Evolutionary conservation across 2,329 filamentous ascomycete genomes (phyloP).

Genomic region (Scytalidium sp.): DNA sequence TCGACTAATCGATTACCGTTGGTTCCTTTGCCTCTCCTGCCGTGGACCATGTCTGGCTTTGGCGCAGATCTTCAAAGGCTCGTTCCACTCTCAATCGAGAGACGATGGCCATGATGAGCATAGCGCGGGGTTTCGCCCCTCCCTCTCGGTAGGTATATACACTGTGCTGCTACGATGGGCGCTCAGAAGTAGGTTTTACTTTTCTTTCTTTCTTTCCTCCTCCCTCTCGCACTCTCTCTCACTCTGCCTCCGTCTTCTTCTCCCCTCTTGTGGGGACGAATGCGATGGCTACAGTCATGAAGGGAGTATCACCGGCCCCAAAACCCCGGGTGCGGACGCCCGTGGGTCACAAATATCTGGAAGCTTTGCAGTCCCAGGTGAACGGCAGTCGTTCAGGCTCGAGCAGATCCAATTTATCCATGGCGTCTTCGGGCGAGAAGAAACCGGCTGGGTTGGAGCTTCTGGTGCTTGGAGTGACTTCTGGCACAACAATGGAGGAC

Average conservation of each 20-base stretch:
- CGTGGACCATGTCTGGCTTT: neutral
- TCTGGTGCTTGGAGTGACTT: conserved; percentile 27
- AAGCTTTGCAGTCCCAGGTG: conserved; percentile 25
- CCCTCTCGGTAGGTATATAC: neutral
- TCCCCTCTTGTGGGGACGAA: conserved; percentile 2
- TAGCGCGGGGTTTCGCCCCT: neutral
- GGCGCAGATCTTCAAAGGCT: neutral
- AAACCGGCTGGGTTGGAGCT: conserved; percentile 21
- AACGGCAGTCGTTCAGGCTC: conserved; percentile 15
- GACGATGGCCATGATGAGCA: neutral
- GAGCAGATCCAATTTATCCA: conserved; percentile 14
- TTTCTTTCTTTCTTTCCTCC: neutral
- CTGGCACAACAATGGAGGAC: conserved; percentile 29
- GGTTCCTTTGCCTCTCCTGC: neutral
- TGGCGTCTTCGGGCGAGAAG: conserved; percentile 15
- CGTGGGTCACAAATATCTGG: conserved; percentile 28
- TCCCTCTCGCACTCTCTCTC: neutral
- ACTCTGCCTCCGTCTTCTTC: neutral
- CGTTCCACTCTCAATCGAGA: neutral
- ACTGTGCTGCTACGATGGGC: neutral
- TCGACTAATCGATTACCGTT: neutral
- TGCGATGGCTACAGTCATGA: conserved; percentile 19
- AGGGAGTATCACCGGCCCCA: conserved; percentile 20
- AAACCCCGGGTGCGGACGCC: conserved; percentile 24
- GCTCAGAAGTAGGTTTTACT: no score